phyloP scores from a whole-genome alignment of 352 stramenopile species.

The Pythium vanterpoolii region DNA sequence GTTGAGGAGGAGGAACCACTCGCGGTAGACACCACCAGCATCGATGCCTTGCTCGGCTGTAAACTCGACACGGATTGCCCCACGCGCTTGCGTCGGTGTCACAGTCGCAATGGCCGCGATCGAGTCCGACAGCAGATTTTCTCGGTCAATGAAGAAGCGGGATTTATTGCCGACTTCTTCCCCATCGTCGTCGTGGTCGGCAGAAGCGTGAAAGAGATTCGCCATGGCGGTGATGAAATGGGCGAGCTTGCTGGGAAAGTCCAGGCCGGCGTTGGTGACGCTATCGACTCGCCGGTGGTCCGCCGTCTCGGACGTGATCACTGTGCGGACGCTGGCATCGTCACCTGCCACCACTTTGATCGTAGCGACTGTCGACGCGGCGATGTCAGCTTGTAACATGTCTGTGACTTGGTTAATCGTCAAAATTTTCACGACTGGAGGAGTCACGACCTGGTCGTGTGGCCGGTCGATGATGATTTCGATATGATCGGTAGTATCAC shows the following conservation, averaged over 20 bases:
- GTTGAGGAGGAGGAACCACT: constrained; percentile 74
- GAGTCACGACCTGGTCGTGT: no score
- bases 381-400: no score
- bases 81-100: not conserved
- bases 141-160: constrained; percentile 6
- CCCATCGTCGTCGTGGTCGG: no score
- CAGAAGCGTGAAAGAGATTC: not conserved
- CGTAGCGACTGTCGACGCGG: no score
- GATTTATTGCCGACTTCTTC: not conserved
- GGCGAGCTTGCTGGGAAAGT: constrained; percentile 15
- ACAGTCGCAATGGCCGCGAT: constrained; percentile 1
- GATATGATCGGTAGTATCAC: no score
- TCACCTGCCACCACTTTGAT: no score
- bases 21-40: constrained; percentile 67
- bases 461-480: no score
- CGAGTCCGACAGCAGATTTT: constrained; percentile 10
- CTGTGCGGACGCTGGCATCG: not conserved
- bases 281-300: not conserved
- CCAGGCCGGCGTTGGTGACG: not conserved
- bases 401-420: no score
- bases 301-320: not conserved
- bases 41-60: constrained; percentile 61
- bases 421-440: no score
- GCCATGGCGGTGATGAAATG: constrained; percentile 7
- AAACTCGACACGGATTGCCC: constrained; percentile 57